A percentile compares a stretch with the other conserved stretches of the same genome.
Conservation (phyloP, 192 early-diverging fungal species). For the Coemansia guatemalensis region DNA sequence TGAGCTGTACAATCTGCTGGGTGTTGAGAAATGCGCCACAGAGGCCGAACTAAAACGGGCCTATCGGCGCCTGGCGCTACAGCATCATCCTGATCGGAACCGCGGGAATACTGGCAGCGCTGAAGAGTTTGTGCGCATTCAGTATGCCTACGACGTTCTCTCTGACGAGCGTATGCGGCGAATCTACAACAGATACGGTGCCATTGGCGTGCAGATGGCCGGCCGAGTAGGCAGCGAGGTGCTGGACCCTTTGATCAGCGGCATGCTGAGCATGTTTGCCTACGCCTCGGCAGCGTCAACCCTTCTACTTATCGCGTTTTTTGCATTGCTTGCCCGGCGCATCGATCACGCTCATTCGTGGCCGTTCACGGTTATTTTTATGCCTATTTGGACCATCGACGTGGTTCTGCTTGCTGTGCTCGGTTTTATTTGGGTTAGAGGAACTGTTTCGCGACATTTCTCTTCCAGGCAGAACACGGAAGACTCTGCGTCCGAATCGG, state of each 20-base stretch:
- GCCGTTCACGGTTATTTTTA: slow-evolving; percentile 74
- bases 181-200: slow-evolving; percentile 90
- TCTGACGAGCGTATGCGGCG: slow-evolving; percentile 76
- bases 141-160: slow-evolving; percentile 79
- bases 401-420: slow-evolving; percentile 40
- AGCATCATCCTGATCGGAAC: slow-evolving; percentile 93
- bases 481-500: not conserved
- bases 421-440: slow-evolving; percentile 22
- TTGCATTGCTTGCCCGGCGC: slow-evolving; percentile 74
- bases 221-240: slow-evolving; percentile 65
- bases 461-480: slow-evolving; percentile 1
- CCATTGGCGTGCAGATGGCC: slow-evolving; percentile 75
- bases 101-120: slow-evolving; percentile 63
- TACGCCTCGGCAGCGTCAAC: slow-evolving; percentile 54
- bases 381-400: slow-evolving; percentile 81
- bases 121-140: slow-evolving; percentile 78
- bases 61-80: slow-evolving; percentile 76
- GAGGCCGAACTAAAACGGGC: slow-evolving; percentile 79
- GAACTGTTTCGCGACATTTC: slow-evolving; percentile 16
- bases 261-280: slow-evolving; percentile 62
- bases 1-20: slow-evolving; percentile 87
- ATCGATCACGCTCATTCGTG: slow-evolving; percentile 71
- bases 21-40: slow-evolving; percentile 63
- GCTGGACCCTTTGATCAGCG: slow-evolving; percentile 67
- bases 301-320: slow-evolving; percentile 75